phyloP scores from a whole-genome alignment of 2,329 filamentous ascomycete genomes.

The Trichoderma lentiforme region DNA sequence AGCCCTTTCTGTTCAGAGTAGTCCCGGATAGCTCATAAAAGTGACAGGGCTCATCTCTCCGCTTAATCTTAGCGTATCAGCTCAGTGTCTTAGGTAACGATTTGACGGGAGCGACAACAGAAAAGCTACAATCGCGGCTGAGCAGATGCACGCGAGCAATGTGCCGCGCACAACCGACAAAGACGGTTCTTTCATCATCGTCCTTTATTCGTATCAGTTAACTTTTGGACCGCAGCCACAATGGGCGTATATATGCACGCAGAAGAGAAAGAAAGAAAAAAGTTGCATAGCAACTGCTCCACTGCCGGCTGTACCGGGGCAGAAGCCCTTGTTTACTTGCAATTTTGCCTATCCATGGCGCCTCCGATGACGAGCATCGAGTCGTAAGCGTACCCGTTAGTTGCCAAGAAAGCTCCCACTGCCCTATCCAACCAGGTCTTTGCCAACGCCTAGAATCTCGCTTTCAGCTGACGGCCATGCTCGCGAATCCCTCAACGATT shows the following conservation, averaged over 20 bases:
- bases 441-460: neutral
- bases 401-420: neutral
- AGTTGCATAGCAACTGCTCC: neutral
- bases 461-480: conserved; percentile 12
- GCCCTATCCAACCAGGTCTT: neutral
- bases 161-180: neutral
- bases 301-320: neutral
- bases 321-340: conserved; percentile 3
- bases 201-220: neutral
- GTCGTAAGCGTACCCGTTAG: neutral
- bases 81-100: neutral
- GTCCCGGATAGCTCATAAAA: neutral
- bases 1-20: neutral
- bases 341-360: neutral
- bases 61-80: conserved; percentile 2
- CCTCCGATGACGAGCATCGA: conserved; percentile 1
- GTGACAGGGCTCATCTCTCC: neutral
- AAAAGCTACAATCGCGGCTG: neutral
- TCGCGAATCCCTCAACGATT: conserved; percentile 8
- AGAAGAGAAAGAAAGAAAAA: neutral
- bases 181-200: neutral
- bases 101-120: neutral
- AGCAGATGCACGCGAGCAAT: neutral
- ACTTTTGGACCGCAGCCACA: neutral
- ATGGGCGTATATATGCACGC: neutral